A percentile compares a stretch with the other conserved stretches of the same genome.
phyloP scores from a whole-genome alignment of 2,329 filamentous ascomycete genomes.

The Colletotrichum somersetense region DNA sequence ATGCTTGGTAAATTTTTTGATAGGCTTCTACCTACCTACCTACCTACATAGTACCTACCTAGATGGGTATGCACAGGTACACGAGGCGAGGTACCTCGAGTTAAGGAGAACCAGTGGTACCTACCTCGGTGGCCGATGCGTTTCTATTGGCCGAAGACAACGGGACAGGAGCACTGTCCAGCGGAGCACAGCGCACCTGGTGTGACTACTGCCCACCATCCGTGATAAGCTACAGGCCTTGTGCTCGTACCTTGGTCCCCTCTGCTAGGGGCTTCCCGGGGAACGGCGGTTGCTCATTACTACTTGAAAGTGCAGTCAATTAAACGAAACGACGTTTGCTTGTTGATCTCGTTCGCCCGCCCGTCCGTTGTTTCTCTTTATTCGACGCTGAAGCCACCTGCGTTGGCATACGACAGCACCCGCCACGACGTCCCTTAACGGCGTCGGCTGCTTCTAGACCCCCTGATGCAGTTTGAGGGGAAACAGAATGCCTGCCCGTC shows the following conservation, averaged over 20 bases:
- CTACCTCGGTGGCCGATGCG: slow-evolving; percentile 1
- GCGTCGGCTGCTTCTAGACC: slow-evolving; percentile 10
- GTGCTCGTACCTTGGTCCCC: background rate
- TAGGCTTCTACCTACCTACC: background rate
- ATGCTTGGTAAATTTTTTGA: slow-evolving; percentile 17
- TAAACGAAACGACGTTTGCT: slow-evolving; percentile 19
- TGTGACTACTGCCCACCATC: slow-evolving; percentile 17
- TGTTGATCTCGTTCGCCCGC: background rate
- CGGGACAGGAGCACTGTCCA: slow-evolving; percentile 22
- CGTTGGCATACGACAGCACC: slow-evolving; percentile 6
- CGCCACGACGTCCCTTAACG: slow-evolving; percentile 15
- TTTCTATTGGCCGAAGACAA: background rate
- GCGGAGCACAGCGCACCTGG: slow-evolving; percentile 32
- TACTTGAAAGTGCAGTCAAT: background rate
- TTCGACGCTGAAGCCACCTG: slow-evolving; percentile 3
- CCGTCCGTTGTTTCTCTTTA: slow-evolving; percentile 1
- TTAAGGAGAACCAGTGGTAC: slow-evolving; percentile 22
- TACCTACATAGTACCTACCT: too few species aligned
- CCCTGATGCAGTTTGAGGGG: slow-evolving; percentile 1
- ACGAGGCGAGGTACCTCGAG: slow-evolving; percentile 26
- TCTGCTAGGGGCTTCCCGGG: slow-evolving; percentile 23
- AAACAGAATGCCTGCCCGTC: background rate
- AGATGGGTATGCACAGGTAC: background rate
- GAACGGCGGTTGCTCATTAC: background rate
- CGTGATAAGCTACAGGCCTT: slow-evolving; percentile 10